Evolutionary conservation across 1,284 basidiomycete species (phyloP).

Genomic region (Cryptococcus sp.): DNA sequence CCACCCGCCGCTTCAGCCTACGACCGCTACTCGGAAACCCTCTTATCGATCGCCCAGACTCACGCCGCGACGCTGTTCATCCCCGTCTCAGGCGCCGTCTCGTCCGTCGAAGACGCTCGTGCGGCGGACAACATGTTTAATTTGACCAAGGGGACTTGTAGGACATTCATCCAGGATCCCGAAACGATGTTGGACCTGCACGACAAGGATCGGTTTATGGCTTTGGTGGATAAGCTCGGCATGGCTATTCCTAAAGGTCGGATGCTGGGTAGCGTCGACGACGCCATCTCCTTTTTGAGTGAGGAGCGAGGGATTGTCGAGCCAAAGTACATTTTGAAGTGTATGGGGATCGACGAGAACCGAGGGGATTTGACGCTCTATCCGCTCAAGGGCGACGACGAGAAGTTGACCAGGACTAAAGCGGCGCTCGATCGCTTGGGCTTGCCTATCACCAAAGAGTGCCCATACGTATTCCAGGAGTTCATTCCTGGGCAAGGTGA

Average conservation of each 20-base stretch:
- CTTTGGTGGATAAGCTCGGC: constrained; percentile 47
- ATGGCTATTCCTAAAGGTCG: constrained; percentile 35
- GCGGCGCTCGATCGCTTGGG: constrained; percentile 30
- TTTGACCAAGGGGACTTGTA: constrained; percentile 36
- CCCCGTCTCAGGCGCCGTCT: constrained; percentile 53
- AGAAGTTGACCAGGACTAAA: constrained; percentile 29
- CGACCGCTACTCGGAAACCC: constrained; percentile 38
- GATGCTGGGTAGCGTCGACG: constrained; percentile 45
- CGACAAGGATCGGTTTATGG: constrained; percentile 53
- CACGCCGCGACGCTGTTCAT: constrained; percentile 52
- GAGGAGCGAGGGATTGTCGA: constrained; percentile 13
- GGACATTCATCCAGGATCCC: constrained; percentile 52
- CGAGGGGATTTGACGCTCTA: constrained; percentile 54
- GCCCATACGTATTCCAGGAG: constrained; percentile 47
- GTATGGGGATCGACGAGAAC: constrained; percentile 52
- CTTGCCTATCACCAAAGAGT: constrained; percentile 31
- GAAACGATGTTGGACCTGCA: constrained; percentile 53
- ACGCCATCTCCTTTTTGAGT: constrained; percentile 44
- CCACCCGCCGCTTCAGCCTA: constrained; percentile 36
- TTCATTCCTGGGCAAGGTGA: constrained; percentile 45
- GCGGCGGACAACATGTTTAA: constrained; percentile 46
- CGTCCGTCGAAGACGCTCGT: constrained; percentile 52
- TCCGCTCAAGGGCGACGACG: constrained; percentile 41
- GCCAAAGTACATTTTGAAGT: constrained; percentile 47
- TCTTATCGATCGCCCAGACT: constrained; percentile 40